Conservation (phyloP, 1,284 basidiomycete genomes). For the Porogramme epimiltina region DNA sequence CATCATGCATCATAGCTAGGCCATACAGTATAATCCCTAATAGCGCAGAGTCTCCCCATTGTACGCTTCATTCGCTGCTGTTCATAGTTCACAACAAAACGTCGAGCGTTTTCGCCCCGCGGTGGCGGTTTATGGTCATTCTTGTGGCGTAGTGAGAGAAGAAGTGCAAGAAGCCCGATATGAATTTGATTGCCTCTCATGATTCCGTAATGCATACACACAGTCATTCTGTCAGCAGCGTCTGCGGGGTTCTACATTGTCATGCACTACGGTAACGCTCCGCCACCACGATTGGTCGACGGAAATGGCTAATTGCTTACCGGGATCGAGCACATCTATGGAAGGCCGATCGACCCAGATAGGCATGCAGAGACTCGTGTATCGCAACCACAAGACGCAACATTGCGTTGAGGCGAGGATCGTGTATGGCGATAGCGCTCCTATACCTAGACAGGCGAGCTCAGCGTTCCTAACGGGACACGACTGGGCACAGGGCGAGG, state of each 20-base stretch:
- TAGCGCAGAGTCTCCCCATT: conserved; percentile 12
- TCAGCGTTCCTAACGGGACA: conserved; percentile 5
- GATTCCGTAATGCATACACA: neutral
- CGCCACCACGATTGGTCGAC: neutral
- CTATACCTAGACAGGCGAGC: conserved; percentile 8
- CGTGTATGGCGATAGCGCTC: conserved; percentile 16
- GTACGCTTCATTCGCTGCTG: conserved; percentile 20
- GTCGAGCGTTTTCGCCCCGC: conserved; percentile 21
- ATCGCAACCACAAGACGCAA: too few species aligned
- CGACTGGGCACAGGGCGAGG: conserved; percentile 16
- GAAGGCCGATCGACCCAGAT: conserved; percentile 12
- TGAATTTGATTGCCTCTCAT: conserved; percentile 3
- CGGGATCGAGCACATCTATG: conserved; percentile 12
- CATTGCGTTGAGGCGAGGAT: too few species aligned
- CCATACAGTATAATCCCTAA: conserved; percentile 22
- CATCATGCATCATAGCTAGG: conserved; percentile 23
- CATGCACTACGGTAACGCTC: neutral
- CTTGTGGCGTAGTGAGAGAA: too few species aligned
- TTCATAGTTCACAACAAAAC: conserved; percentile 16
- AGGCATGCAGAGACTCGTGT: too few species aligned
- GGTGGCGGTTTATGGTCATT: neutral
- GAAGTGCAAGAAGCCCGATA: conserved; percentile 1
- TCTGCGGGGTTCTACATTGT: too few species aligned
- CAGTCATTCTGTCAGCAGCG: too few species aligned
- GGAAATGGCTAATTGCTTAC: conserved; percentile 12